Evolutionary conservation across 108 stramenopile species (phyloP).

Genomic region (Heterococcus sp.): DNA sequence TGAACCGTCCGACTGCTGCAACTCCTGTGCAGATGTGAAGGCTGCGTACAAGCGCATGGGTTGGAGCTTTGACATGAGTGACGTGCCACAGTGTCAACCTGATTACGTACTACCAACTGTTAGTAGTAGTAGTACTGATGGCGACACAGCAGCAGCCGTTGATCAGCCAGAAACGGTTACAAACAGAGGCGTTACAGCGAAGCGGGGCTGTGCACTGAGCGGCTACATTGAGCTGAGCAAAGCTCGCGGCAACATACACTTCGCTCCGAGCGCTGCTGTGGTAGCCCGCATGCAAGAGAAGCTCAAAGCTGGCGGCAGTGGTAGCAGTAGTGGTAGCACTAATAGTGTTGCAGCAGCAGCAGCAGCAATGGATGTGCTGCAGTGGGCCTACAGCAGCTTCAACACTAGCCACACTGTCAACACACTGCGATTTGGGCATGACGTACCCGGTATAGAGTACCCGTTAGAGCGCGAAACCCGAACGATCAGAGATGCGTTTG

Average conservation of each 20-base stretch:
- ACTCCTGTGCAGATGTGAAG: constrained; percentile 90
- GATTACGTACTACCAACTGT: constrained; percentile 17
- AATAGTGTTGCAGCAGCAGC: not conserved
- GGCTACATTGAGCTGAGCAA: constrained; percentile 75
- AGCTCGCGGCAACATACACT: constrained; percentile 84
- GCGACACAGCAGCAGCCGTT: not conserved
- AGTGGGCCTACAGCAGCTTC: constrained; percentile 33
- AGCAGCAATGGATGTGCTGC: not conserved
- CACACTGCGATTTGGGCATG: constrained; percentile 42
- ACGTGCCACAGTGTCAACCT: constrained; percentile 65
- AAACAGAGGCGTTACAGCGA: constrained; percentile 6
- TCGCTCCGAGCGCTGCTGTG: constrained; percentile 72
- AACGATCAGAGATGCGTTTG: constrained; percentile 66
- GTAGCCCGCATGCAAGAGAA: constrained; percentile 1
- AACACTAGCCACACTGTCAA: constrained; percentile 52
- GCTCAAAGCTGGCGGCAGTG: constrained; percentile 1
- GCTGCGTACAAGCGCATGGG: constrained; percentile 77
- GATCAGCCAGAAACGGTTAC: not conserved
- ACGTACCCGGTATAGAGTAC: constrained; percentile 54
- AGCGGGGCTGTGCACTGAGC: constrained; percentile 83
- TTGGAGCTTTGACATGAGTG: constrained; percentile 70
- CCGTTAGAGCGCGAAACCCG: constrained; percentile 69
- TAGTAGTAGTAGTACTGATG: not conserved
- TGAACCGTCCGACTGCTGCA: constrained; percentile 84
- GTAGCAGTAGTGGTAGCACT: not conserved